phyloP scores from a whole-genome alignment of 73 alveolate genomes.

The Tetrahymena malaccensis region DNA sequence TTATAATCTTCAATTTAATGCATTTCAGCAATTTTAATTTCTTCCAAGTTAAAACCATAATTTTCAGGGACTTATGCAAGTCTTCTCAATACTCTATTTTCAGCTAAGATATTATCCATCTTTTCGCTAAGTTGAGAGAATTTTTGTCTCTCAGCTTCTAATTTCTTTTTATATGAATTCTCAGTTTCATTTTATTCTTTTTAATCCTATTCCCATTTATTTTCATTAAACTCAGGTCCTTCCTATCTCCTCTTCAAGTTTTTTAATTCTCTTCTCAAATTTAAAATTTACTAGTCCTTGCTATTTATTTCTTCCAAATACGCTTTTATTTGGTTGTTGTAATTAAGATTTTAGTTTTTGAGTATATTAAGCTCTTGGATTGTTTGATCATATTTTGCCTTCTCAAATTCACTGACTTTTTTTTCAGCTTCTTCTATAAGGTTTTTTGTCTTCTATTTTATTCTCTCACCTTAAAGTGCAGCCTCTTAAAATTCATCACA shows the following conservation, averaged over 20 bases:
- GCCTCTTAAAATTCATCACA: background rate
- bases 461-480: background rate
- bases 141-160: constrained; percentile 26
- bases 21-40: constrained; percentile 79
- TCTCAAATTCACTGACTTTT: background rate
- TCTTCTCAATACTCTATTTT: constrained; percentile 87
- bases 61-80: constrained; percentile 93
- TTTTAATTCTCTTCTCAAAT: background rate
- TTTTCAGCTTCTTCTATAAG: background rate
- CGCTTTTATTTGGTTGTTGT: background rate
- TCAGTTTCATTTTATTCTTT: background rate
- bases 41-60: constrained; percentile 78
- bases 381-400: background rate
- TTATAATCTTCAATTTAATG: constrained; percentile 89
- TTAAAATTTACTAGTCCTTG: background rate
- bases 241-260: background rate
- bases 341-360: background rate
- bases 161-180: constrained; percentile 17
- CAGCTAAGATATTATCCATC: constrained; percentile 48
- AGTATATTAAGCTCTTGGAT: background rate
- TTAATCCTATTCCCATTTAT: background rate
- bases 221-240: background rate
- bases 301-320: background rate
- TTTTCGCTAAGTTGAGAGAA: constrained; percentile 12
- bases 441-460: background rate